Percentiles rank a stretch among this genome's conserved stretches.
Evolutionary conservation across 805 yeast genomes (phyloP).

Genomic region (Saccharomycopsis amapae): DNA sequence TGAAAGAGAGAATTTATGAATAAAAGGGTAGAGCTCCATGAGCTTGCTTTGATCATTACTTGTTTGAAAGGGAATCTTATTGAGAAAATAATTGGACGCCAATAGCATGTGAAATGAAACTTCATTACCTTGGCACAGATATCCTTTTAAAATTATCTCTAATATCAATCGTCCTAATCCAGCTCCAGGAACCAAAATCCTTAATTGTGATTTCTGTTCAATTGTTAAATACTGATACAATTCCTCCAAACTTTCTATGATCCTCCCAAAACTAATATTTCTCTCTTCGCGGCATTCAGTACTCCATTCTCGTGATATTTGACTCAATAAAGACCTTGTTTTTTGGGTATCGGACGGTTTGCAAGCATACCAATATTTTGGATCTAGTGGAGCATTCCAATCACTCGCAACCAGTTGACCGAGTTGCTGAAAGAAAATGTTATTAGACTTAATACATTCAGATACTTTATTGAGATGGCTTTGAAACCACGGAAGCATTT

Average conservation of each 20-base stretch:
- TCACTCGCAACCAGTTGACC: slow-evolving; percentile 37
- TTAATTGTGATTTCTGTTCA: slow-evolving; percentile 31
- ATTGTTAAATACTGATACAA: slow-evolving; percentile 32
- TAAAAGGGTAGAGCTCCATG: slow-evolving; percentile 42
- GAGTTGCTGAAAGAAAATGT: slow-evolving; percentile 35
- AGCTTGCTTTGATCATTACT: too few species aligned
- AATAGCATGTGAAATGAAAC: slow-evolving; percentile 58
- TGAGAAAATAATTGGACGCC: slow-evolving; percentile 47
- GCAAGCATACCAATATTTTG: slow-evolving; percentile 37
- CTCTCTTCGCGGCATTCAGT: slow-evolving; percentile 45
- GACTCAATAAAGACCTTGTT: slow-evolving; percentile 49
- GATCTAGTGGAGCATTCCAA: slow-evolving; percentile 43
- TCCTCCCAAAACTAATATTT: slow-evolving; percentile 31
- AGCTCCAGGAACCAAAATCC: slow-evolving; percentile 55
- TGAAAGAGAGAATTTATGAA: slow-evolving; percentile 46
- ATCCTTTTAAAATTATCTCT: slow-evolving; percentile 49
- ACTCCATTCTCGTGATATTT: slow-evolving; percentile 58
- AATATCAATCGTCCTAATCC: slow-evolving; percentile 55
- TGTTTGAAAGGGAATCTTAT: slow-evolving; percentile 26
- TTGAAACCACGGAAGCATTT: slow-evolving; percentile 44
- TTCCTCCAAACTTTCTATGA: slow-evolving; percentile 31
- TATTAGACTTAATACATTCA: slow-evolving; percentile 40
- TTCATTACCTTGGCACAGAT: slow-evolving; percentile 61
- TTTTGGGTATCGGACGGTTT: slow-evolving; percentile 44
- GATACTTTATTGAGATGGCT: slow-evolving; percentile 34